These are phyloP conservation scores for Cryphonectria radicalis DNA, from an alignment of 2,329 filamentous ascomycete species.

Conservation along the genomic window DNA sequence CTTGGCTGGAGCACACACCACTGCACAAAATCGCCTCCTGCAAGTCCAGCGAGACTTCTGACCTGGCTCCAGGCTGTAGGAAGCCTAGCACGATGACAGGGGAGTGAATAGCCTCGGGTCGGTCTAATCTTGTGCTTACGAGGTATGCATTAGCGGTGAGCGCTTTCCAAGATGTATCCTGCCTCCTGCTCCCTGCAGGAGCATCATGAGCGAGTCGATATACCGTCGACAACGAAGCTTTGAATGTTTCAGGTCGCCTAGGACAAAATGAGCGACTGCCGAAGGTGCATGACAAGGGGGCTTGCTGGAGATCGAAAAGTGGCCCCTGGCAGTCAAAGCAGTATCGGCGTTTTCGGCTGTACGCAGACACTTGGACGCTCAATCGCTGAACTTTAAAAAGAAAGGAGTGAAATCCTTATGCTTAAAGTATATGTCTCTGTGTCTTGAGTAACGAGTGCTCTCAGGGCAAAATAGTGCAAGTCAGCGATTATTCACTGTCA, in stretches of 20 bases:
- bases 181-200: neutral
- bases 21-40: neutral
- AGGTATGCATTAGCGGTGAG: neutral
- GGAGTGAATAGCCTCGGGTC: neutral
- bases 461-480: neutral
- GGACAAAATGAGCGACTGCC: neutral
- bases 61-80: neutral
- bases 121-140: neutral
- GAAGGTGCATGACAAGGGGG: neutral
- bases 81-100: neutral
- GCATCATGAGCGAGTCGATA: too few species aligned
- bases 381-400: neutral
- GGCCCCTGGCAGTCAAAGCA: neutral
- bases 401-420: neutral
- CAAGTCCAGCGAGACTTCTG: slow-evolving; percentile 1
- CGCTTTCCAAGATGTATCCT: neutral
- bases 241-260: neutral
- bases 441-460: neutral
- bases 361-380: neutral
- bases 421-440: neutral
- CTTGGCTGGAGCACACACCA: neutral
- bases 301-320: slow-evolving; percentile 1
- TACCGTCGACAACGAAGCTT: neutral
- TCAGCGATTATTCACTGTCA: neutral
- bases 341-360: slow-evolving; percentile 7